Base-by-base conservation (phyloP, 106 monocot genomes). In the Dendrobium nobile region DNA sequence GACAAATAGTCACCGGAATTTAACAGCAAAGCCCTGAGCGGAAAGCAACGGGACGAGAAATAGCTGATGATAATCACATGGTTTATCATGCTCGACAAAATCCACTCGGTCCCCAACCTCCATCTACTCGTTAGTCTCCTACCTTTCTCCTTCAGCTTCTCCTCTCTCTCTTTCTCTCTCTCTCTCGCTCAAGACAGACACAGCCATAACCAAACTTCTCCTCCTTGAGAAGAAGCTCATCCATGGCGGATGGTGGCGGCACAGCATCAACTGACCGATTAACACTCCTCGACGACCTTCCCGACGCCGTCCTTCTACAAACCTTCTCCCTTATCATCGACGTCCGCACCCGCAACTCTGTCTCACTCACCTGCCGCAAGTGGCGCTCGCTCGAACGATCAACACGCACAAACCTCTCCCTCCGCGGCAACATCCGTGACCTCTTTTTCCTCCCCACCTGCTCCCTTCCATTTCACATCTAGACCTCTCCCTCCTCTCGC, bases 401-500 rank as follows among this genome's bases (percentile, higher is more conserved):
- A 41, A 99, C 99, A 26, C 89, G 99, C 28, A 7, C 85, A 37
- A 68, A 79, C 61, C 91, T 99, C 75, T 68, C 91, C 73, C 95
- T 99, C 75, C 88, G 99, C 54, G 99, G 99, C 28, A 90, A 93
- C 90, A 72, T 83, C 56, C 87, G 91, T 42, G 77, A 86, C 59
- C 89, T 89, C 82, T 86, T 84, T 75, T 87, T 87, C 79, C 83
- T 93, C 75, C 90, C 89, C 59, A 84, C 84, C 77, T 85, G 81
- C 90, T 99, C 88, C 42, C 85, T 40, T 79, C 90, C 67, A 85
- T 99, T 45, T 41, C 84, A 51, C 81, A 76, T 67, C 93, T 99
- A 56, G 95, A 95, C 90, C 89, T 95, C 83, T 95, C 95, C 65
- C 81, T 83, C 18, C 95, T 99, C 83, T 99, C 95, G 45, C 99